Conservation (phyloP, 306 rosid species). For the Medicago ruthenica region DNA sequence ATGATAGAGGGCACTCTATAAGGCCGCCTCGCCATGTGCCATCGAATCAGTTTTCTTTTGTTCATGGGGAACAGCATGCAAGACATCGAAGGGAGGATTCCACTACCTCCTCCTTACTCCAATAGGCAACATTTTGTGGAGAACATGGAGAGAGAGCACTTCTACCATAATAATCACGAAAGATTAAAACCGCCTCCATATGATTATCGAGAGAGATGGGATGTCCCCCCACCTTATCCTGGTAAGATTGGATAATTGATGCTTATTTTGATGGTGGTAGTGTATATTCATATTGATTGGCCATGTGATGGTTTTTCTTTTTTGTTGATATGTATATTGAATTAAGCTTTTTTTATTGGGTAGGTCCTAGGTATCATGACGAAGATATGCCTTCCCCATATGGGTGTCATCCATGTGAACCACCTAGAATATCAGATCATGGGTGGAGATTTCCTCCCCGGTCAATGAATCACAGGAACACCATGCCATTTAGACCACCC, state of each 20-base stretch:
- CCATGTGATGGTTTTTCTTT: conserved; percentile 22
- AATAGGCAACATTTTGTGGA: conserved; percentile 62
- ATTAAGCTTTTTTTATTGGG: conserved; percentile 25
- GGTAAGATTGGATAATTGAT: conserved; percentile 52
- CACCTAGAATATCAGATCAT: conserved; percentile 67
- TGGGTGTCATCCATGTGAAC: conserved; percentile 78
- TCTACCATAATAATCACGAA: conserved; percentile 75
- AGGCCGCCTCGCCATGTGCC: conserved; percentile 82
- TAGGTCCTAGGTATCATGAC: conserved; percentile 76
- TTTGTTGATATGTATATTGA: conserved; percentile 10
- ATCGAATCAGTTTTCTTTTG: conserved; percentile 79
- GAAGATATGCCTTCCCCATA: conserved; percentile 61
- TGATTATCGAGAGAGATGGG: conserved; percentile 76
- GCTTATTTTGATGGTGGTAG: conserved; percentile 17
- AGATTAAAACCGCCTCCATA: conserved; percentile 75
- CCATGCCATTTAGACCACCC: conserved; percentile 77
- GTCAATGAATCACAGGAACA: conserved; percentile 66
- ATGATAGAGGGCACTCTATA: conserved; percentile 63
- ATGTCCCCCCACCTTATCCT: conserved; percentile 62
- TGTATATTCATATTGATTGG: conserved; percentile 19
- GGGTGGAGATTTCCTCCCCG: conserved; percentile 86
- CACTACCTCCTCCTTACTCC: conserved; percentile 69
- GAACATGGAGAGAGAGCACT: conserved; percentile 77
- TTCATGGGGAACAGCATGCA: conserved; percentile 63
- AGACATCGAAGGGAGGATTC: conserved; percentile 71